Evolutionary conservation across 139 green algal genomes (phyloP).

Genomic region (Chlorella sp.): DNA sequence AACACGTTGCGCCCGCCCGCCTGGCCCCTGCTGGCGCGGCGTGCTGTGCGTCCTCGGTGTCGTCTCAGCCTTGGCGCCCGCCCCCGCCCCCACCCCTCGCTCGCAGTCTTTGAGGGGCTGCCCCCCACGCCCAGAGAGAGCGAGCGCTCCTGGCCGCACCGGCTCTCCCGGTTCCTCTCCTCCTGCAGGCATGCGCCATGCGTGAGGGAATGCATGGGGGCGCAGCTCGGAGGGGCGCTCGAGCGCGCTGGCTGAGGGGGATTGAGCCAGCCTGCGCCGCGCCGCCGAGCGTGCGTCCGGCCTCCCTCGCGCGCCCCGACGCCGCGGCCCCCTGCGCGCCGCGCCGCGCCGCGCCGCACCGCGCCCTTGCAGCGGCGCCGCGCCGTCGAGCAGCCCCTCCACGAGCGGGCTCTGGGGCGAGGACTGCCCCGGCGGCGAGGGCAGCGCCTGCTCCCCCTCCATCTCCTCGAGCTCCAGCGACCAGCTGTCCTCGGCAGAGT

Average conservation of each 20-base stretch:
- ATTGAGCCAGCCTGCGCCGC: neutral
- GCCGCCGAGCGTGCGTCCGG: neutral
- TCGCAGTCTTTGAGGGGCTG: constrained; percentile 19
- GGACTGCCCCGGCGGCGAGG: neutral
- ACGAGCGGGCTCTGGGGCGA: no score
- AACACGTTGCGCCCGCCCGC: neutral
- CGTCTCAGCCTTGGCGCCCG: neutral
- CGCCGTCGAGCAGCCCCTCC: neutral
- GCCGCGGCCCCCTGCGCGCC: no score
- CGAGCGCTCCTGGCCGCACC: constrained; percentile 8
- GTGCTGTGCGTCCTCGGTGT: neutral
- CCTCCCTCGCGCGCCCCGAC: neutral
- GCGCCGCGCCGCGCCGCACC: no score
- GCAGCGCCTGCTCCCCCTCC: neutral
- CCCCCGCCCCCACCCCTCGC: neutral
- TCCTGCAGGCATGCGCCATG: no score
- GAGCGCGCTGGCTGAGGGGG: neutral
- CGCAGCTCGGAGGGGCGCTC: constrained; percentile 4
- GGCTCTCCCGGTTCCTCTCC: constrained; percentile 39
- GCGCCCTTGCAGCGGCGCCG: neutral
- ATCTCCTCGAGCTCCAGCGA: no score
- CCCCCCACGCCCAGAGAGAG: constrained; percentile 9
- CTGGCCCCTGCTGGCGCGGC: neutral
- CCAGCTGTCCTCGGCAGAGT: no score
- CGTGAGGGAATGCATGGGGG: no score